Base-by-base conservation (phyloP, 1,284 basidiomycete species). In the Stereum hirsutum region DNA sequence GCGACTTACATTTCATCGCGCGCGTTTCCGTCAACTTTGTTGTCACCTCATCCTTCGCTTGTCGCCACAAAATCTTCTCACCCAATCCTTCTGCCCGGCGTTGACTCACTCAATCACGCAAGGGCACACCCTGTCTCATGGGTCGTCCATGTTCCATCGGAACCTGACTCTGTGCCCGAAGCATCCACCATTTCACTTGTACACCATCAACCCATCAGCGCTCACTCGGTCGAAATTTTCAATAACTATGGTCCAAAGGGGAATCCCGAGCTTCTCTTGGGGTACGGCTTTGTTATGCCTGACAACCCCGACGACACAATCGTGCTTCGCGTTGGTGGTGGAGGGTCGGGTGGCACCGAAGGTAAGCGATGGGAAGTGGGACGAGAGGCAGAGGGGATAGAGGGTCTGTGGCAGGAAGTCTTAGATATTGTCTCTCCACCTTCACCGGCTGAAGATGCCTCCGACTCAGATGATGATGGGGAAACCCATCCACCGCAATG, bases 211-310 rank as follows among this genome's bases (percentile, higher is more conserved):
- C 34, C 66, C 0, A 62, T 68, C 1, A 49, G 50, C 1, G 48
- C 61, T 3, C 73, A 69, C 32, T 52, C 68, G 14, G n/a, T n/a
- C n/a, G 84, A 95, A 58, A 64, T 92, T n/a, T 82, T 84, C 67
- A 95, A 94, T 63, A 94, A 93, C 57, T 90, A 90, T 55, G 89
- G 88, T 0, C 72, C 76, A 0, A 91, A 90, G 59, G 79, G 89
- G 0, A 94, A 93, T 59, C 74, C 89, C 20, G 88, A 92, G 57
- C 72, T 95, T 25, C 76, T 95, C 37, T 71, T 95, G 3, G 88
- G 84, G 2, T 95, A 94, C 56, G 91, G 91, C 1, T 96, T 95
- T 60, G 76, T 85, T 1, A 58, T 92, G 2, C 63, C 70, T 1
- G 53, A 71, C 23, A 92, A 94, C 53, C 84, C 85, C 0, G 88